Evolutionary conservation across 164 flowering plant genomes (phyloP).

Genomic region (Hamamelis virginiana): DNA sequence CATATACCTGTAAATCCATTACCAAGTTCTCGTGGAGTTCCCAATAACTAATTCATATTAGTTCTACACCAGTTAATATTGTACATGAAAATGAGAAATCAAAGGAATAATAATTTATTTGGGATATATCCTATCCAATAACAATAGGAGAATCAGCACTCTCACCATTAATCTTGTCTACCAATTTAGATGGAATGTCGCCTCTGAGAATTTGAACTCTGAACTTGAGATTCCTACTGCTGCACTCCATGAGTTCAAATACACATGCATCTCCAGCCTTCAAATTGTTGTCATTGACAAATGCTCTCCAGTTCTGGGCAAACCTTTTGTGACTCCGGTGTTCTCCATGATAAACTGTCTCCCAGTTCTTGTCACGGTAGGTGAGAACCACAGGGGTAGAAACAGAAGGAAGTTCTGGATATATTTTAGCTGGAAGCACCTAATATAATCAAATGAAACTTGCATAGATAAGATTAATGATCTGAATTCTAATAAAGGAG

Average conservation of each 20-base stretch:
- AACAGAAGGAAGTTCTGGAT: constrained; percentile 20
- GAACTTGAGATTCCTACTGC: constrained; percentile 20
- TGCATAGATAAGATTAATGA: too few species aligned
- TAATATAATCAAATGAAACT: neutral
- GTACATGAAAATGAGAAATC: neutral
- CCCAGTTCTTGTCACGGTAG: constrained; percentile 32
- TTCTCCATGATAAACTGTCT: constrained; percentile 25
- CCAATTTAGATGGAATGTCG: constrained; percentile 31
- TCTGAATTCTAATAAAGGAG: too few species aligned
- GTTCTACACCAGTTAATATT: neutral
- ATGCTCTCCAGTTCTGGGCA: constrained; percentile 22
- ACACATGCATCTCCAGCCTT: constrained; percentile 46
- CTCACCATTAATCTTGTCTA: constrained; percentile 17
- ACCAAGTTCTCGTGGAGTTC: neutral
- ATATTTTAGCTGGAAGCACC: constrained; percentile 22
- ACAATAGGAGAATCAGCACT: constrained; percentile 19
- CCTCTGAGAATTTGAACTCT: constrained; percentile 45
- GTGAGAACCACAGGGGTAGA: constrained; percentile 26
- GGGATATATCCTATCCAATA: constrained; percentile 7
- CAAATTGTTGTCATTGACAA: constrained; percentile 36
- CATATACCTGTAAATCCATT: neutral
- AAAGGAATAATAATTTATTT: neutral
- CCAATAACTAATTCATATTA: neutral
- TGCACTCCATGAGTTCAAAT: constrained; percentile 41
- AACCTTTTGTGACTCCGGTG: constrained; percentile 9